Percentiles rank a stretch among this genome's conserved stretches.
These are phyloP conservation scores for Chalaropsis thielavioides DNA, from an alignment of 2,329 filamentous ascomycete genomes.

Conservation along the genomic window DNA sequence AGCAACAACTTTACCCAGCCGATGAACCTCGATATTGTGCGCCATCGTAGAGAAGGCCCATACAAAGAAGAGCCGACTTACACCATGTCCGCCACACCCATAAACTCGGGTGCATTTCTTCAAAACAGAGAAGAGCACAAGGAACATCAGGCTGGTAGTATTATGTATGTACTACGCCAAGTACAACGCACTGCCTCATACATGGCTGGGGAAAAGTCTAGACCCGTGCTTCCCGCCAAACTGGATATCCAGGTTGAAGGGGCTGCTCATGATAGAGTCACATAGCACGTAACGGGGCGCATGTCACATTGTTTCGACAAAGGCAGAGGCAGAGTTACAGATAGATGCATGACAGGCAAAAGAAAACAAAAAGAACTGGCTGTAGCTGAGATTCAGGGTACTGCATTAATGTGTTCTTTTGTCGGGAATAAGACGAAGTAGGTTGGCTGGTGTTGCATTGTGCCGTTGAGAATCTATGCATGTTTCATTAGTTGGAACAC, in stretches of 20 bases:
- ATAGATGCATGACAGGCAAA: background rate
- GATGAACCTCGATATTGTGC: too few relatives aligned
- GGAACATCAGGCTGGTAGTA: too few relatives aligned
- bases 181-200: too few relatives aligned
- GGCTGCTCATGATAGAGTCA: background rate
- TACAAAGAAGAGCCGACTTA: background rate
- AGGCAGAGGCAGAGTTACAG: background rate
- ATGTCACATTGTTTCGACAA: background rate
- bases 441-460: background rate
- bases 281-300: background rate
- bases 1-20: too few relatives aligned
- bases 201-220: background rate
- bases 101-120: too few relatives aligned
- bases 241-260: background rate
- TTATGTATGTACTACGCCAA: too few relatives aligned
- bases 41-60: too few relatives aligned
- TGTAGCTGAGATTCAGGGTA: background rate
- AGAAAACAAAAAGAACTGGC: background rate
- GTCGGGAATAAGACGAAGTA: background rate
- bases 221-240: background rate
- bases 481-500: background rate
- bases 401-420: background rate
- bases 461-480: background rate
- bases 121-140: too few relatives aligned
- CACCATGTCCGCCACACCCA: too few relatives aligned